Evolutionary conservation across 495 filamentous ascomycete genomes (phyloP), one percentile per base, ranked within the genome.

Genomic region (Daldinia caldariorum): DNA sequence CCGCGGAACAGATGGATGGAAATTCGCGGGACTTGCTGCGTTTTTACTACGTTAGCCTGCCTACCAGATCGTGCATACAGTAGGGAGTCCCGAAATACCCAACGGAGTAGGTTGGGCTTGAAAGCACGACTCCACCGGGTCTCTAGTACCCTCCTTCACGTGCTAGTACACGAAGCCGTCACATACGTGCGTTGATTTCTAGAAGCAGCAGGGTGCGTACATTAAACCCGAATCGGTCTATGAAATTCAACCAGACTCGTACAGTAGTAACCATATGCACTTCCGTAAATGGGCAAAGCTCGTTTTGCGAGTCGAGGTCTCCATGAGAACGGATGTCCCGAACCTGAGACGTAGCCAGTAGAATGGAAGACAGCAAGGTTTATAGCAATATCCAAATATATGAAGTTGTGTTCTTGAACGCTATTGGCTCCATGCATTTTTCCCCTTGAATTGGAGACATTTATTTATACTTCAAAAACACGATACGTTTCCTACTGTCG

Each of bases 51-150:
- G 61, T 26, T 57, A 22, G 60, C 61, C 57, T 69, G 61, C 64
- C 68, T 71, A 51, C 66, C 47, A 69, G 55, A 58, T 58, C 53
- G 43, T 62, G 56, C 57, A 69, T 64, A 58, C 9, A 26, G 53
- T 59, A 18, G 35, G 53, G 45, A 18, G 35, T 43, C 22, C 29
- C 53, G 65, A 60, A 58, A 72, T 72, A 61, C 69, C 69, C 56
- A 66, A 71, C 59, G 37, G 12, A 67, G 56, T 47, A 69, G 41
- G 58, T 68, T 72, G 61, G 70, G 70, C 66, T 68, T 39, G 61
- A 64, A 67, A 67, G 37, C 58, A 54, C 35, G 47, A 62, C 65
- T 72, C 70, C 70, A 72, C 70, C 57, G 35, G 3, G 37, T 53
- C 57, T 54, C 59, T 39, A 41, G 45, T 53, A 64, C 61, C 61